Base-by-base conservation (phyloP, 2,329 filamentous ascomycete genomes). In the Sclerotiophoma versabilis region DNA sequence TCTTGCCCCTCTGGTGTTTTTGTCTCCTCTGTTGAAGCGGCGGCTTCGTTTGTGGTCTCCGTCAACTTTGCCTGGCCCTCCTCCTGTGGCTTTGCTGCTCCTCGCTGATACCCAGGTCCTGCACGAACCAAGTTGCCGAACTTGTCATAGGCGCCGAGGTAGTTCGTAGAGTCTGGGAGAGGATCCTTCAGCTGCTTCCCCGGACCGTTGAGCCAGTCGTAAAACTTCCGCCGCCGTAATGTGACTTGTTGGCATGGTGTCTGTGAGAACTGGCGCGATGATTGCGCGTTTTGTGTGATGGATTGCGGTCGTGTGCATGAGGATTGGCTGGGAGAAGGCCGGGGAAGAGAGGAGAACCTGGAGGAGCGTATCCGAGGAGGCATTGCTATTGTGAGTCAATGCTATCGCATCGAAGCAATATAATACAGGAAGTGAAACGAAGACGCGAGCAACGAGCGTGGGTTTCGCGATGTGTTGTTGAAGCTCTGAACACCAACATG, bases 121-220 rank as follows among this genome's bases (percentile, higher is more conserved):
- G 66, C 67, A 42, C 82, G 77, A 34, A 79, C 58, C 11, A 84
- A 69, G 42, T 78, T 76, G n/a, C 83, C 83, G 19, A 68, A 64
- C 55, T 69, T 76, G 64, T 83, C 79, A 66, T 84, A 84, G 34
- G 81, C 82, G 50, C 76, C 77, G 15, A 85, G 73, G 63, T 85
- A 85, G 57, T 84, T 85, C 23, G 83, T 84, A 22, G 79, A 80
- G 29, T 75, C 74, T 0, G 77, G 76, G 2, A 83, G 63, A 34
- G 81, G 81, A 11, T 81, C 65, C 48, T 76, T 77, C 62, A 85
- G 80, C 19, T 69, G 72, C 59, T 70, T 71, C 9, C 83, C 83
- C 23, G 82, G 80, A 1, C 82, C 82, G 56, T 82, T 80, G 30
- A 88, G 77, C 85, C 85, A 88, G 57, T 76, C 73, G 63, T 82